Evolutionary conservation across 768 basidiomycete species (phyloP), one percentile per base, ranked within the genome.

Genomic region (Russula emetica): DNA sequence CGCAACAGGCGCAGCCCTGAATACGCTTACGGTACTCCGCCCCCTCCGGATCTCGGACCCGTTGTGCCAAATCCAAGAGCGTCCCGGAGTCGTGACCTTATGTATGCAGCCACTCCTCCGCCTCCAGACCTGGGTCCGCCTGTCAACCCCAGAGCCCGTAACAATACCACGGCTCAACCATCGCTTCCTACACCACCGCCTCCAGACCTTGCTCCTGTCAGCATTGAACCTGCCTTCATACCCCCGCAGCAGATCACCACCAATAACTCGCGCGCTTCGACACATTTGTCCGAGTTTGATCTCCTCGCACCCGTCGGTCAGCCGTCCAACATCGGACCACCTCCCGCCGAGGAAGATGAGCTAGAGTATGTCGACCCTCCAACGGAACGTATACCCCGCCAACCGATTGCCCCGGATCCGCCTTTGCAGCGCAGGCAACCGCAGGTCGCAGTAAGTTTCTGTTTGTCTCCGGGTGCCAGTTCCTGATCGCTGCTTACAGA

Each of bases 281-380:
- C 67, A 7, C 61, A 58, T 32, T 51, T 69, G 20, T 69, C 67
- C 28, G 67, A 69, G 59, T 69, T 63, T 45, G 67, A 67, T 49
- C 30, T 69, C 14, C 67, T 69, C 16, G 58, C 62, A 9, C 67
- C 67, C 5, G 61, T 68, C 24, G 61, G 63, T 1, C 52, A 61
- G 16, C 38, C 53, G 28, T 28, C 50, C 10, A 53, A 55, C 16
- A 45, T 56, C 28, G 64, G 61, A 11, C 61, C 60, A n/a, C 42
- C 54, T 5, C 60, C 52, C n/a, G 53, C 53, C 11, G 63, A 67
- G 20, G 67, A 60, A 16, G 66, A 64, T 2, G 67, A 69, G 22
- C 28, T 67, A 18, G 66, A 67, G 53, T 64, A 67, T 30, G 18
- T 49, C 20, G 66, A 67, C 24, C 47, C 55, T 14, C 49, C 45